Evolutionary conservation across 495 filamentous ascomycete species (phyloP).

Genomic region (Lasiosphaeris hirsuta): DNA sequence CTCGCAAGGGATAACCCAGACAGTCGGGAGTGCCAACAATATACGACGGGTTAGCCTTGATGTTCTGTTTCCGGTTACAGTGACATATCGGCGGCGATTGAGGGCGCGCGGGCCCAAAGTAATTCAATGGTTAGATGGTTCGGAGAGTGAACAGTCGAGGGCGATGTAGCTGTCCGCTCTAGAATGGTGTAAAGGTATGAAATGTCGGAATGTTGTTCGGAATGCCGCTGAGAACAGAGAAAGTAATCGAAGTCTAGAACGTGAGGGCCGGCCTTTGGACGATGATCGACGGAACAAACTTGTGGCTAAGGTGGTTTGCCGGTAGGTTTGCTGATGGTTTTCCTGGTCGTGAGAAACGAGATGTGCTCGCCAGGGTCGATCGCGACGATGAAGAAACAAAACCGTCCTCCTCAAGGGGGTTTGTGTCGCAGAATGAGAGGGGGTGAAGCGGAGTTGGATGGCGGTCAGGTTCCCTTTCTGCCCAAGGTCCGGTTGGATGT

Average conservation of each 20-base stretch:
- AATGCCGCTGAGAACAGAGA: neutral
- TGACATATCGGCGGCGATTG: constrained; percentile 22
- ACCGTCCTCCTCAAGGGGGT: constrained; percentile 19
- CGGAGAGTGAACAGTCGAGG: no score
- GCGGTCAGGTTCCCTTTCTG: constrained; percentile 8
- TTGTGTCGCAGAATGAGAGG: constrained; percentile 33
- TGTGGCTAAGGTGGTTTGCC: constrained; percentile 3
- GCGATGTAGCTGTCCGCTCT: no score
- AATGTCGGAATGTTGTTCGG: no score
- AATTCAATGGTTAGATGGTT: no score
- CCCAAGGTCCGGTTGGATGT: constrained; percentile 15
- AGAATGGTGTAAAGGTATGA: no score
- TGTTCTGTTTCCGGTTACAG: constrained; percentile 18
- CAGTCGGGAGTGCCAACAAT: constrained; percentile 16
- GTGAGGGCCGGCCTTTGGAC: constrained; percentile 33
- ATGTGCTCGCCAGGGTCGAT: constrained; percentile 22
- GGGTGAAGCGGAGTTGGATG: constrained; percentile 19
- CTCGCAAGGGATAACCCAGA: neutral
- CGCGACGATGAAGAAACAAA: constrained; percentile 25
- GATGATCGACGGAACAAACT: constrained; percentile 33
- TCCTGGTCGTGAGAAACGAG: constrained; percentile 20
- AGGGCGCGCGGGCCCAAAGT: no score
- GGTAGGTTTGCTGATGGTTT: constrained; percentile 4
- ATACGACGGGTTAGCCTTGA: constrained; percentile 8
- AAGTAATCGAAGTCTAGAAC: constrained; percentile 16